Evolutionary conservation across 192 early-diverging fungal genomes (phyloP), one percentile per base, ranked within the genome.

Genomic region (Globomyces pollinis-pini): DNA sequence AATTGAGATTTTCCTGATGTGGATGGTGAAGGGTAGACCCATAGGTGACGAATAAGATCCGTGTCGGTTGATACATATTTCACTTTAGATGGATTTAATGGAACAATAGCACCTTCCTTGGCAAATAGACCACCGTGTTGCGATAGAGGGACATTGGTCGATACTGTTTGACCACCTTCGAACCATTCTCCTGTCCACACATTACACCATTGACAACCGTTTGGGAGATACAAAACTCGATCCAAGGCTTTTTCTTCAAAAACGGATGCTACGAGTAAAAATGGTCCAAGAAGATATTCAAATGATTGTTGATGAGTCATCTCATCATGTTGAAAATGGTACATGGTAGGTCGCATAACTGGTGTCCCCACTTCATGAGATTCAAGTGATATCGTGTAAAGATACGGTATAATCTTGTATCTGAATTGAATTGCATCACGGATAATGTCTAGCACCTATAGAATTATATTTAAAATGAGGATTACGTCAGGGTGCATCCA

Each of bases 401-500:
- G 44, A 58, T 84, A 80, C 2, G 82, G 82, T 30, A 84, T 63
- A 18, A 80, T 42, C 20, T 63, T 63, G 67, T 84, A 83, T 5
- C 82, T 58, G 3, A 76, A 66, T 11, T 71, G 62, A 1, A 84
- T 68, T 9, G 78, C 71, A 7, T 70, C 67, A 26, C 78, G 65
- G 16, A 84, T 77, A 9, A 67, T 72, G 9, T 67, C 69, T 9
- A 81, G 18, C n/a, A n/a, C n/a, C n/a, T n/a, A n/a, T n/a, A n/a
- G n/a, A n/a, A n/a, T n/a, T n/a, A n/a, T n/a, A n/a, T n/a, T n/a
- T n/a, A n/a, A n/a, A n/a, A n/a, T n/a, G n/a, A n/a, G n/a, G n/a
- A n/a, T n/a, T 3, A 65, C 66, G 21, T 75, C 68, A 9, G 70
- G 71, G 53, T 70, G 77, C 73, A 81, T 84, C 82, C 82, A 83